A percentile compares a stretch with the other conserved stretches of the same genome.
phyloP scores from a whole-genome alignment of 116 monocot species.

The Dioscorea cayenensis region DNA sequence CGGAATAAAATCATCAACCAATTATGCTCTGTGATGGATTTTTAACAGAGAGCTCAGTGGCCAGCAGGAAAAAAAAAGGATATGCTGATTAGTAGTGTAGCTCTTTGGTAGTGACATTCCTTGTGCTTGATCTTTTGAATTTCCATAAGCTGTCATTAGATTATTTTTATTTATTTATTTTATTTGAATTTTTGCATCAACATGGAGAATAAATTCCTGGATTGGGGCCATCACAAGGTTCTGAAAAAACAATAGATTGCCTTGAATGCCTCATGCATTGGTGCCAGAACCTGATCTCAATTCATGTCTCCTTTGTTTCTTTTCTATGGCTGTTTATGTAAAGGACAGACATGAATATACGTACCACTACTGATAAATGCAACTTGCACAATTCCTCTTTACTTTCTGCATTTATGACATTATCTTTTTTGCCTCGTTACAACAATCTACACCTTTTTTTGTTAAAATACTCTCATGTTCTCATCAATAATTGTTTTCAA shows the following conservation, averaged over 20 bases:
- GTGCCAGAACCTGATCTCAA: conserved; percentile 9
- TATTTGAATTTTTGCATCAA: conserved; percentile 9
- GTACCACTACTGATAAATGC: not conserved
- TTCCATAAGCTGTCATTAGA: conserved; percentile 14
- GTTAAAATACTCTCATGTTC: not conserved
- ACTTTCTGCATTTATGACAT: not conserved
- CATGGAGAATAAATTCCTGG: conserved; percentile 21
- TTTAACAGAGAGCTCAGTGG: conserved; percentile 9
- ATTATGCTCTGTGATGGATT: not conserved
- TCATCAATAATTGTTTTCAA: not conserved
- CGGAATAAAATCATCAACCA: conserved; percentile 10
- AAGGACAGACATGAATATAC: not conserved
- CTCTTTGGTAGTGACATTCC: conserved; percentile 7
- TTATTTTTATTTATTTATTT: not conserved
- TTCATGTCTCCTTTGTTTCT: not conserved
- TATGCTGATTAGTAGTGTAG: conserved; percentile 17
- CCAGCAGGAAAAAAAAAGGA: conserved; percentile 4
- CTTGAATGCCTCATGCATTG: conserved; percentile 8
- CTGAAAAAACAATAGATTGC: conserved; percentile 15
- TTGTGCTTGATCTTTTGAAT: conserved; percentile 9
- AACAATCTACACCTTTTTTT: not conserved
- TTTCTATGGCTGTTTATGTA: not conserved
- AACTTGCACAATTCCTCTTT: not conserved
- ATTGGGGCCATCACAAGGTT: conserved; percentile 16
- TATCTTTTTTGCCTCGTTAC: not conserved